A percentile compares a stretch with the other conserved stretches of the same genome.
phyloP scores from a whole-genome alignment of 257 asterid genomes.

The Avicennia marina region DNA sequence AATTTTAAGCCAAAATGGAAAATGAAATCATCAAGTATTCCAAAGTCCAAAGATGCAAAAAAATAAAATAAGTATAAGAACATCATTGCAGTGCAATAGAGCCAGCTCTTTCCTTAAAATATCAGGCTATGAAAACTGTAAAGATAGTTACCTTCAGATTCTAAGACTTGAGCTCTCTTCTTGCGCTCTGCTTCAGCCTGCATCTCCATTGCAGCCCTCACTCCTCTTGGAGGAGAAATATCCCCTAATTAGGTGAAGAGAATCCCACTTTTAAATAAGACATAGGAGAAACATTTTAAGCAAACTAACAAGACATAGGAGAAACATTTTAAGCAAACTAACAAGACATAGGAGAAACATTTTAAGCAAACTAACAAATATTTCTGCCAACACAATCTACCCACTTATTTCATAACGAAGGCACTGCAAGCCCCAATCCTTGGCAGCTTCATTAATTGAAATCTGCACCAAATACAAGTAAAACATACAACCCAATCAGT shows the following conservation, averaged over 20 bases:
- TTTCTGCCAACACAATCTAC: constrained; percentile 23
- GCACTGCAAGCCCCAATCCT: constrained; percentile 84
- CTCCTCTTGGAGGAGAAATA: constrained; percentile 86
- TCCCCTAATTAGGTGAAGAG: constrained; percentile 51
- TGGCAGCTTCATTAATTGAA: constrained; percentile 82
- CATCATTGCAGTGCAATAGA: not conserved
- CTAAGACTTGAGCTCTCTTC: constrained; percentile 85
- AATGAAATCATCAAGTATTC: not conserved
- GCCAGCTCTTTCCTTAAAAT: not conserved
- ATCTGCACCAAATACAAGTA: constrained; percentile 50
- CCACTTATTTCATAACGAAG: constrained; percentile 96
- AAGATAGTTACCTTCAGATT: constrained; percentile 72
- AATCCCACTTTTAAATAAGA: too few species aligned
- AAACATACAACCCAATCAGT: not conserved
- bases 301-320: constrained; percentile 10
- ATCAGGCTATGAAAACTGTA: not conserved
- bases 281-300: too few species aligned
- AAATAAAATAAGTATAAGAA: too few species aligned
- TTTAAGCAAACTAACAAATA: constrained; percentile 3
- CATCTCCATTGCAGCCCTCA: constrained; percentile 94
- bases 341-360: too few species aligned
- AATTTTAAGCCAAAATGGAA: not conserved
- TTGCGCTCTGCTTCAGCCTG: constrained; percentile 99
- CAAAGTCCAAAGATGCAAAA: not conserved
- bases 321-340: constrained; percentile 10